These are phyloP conservation scores for Panaeolus papilionaceus DNA, from an alignment of 768 basidiomycete genomes.

Conservation along the genomic window DNA sequence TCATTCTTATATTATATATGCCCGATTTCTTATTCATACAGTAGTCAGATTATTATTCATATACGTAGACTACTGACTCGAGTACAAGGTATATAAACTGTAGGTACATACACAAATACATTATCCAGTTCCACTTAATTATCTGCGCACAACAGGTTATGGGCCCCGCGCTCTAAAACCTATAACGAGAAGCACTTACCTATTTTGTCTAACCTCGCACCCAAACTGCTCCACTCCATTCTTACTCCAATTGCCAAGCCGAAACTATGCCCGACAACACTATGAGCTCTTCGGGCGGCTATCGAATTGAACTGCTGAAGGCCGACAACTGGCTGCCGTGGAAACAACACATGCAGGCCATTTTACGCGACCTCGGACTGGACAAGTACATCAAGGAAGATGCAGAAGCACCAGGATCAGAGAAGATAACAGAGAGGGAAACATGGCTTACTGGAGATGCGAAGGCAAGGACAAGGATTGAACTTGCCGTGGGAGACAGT, in stretches of 20 bases:
- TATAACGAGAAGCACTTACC: too few species aligned
- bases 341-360: slow-evolving; percentile 33
- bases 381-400: slow-evolving; percentile 28
- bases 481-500: slow-evolving; percentile 28
- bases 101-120: too few species aligned
- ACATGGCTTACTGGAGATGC: slow-evolving; percentile 27
- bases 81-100: too few species aligned
- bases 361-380: slow-evolving; percentile 34
- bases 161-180: slow-evolving; percentile 29
- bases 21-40: too few species aligned
- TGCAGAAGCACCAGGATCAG: slow-evolving; percentile 21
- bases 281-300: slow-evolving; percentile 17
- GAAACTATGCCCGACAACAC: slow-evolving; percentile 18
- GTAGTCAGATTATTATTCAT: too few species aligned
- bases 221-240: slow-evolving; percentile 18
- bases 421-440: not conserved
- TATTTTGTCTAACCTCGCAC: too few species aligned
- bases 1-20: too few species aligned
- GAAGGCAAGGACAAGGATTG: slow-evolving; percentile 27
- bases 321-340: slow-evolving; percentile 34
- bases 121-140: not conserved
- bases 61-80: too few species aligned
- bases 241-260: not conserved
- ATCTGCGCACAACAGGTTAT: slow-evolving; percentile 34
- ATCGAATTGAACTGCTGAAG: slow-evolving; percentile 33